Evolutionary conservation across 2,329 filamentous ascomycete genomes (phyloP).

Genomic region (Botrytis aclada): DNA sequence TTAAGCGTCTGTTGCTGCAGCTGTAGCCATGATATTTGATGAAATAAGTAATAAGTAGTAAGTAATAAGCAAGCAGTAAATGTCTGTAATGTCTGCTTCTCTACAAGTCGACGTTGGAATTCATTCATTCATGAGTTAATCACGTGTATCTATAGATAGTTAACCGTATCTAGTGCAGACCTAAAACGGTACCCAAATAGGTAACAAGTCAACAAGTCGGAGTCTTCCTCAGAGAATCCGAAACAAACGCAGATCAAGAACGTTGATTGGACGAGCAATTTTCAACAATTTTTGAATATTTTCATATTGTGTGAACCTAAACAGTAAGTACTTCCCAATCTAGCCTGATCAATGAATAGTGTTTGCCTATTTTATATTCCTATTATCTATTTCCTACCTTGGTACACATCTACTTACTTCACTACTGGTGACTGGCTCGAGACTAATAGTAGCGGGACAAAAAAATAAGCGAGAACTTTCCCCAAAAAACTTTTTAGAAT

Average conservation of each 20-base stretch:
- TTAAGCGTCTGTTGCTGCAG: no score
- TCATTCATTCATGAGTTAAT: not conserved
- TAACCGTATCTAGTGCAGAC: not conserved
- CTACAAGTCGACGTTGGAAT: not conserved
- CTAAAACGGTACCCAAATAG: not conserved
- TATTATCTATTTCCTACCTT: not conserved
- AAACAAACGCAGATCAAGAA: not conserved
- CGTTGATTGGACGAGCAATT: not conserved
- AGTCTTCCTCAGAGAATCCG: not conserved
- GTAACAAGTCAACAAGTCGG: not conserved
- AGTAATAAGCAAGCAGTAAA: no score
- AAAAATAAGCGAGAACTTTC: constrained; percentile 8
- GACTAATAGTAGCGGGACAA: constrained; percentile 1
- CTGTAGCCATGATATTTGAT: no score
- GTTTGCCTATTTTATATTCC: not conserved
- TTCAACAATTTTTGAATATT: not conserved
- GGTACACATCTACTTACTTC: not conserved
- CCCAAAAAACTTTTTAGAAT: constrained; percentile 16
- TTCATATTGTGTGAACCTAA: not conserved
- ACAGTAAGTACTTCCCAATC: not conserved
- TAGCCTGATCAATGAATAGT: not conserved
- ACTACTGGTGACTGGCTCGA: not conserved
- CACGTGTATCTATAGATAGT: not conserved
- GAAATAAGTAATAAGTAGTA: no score
- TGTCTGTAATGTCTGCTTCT: no score